Conservation (phyloP, 2,329 filamentous ascomycete species). For the Westerdykella aurantiaca region DNA sequence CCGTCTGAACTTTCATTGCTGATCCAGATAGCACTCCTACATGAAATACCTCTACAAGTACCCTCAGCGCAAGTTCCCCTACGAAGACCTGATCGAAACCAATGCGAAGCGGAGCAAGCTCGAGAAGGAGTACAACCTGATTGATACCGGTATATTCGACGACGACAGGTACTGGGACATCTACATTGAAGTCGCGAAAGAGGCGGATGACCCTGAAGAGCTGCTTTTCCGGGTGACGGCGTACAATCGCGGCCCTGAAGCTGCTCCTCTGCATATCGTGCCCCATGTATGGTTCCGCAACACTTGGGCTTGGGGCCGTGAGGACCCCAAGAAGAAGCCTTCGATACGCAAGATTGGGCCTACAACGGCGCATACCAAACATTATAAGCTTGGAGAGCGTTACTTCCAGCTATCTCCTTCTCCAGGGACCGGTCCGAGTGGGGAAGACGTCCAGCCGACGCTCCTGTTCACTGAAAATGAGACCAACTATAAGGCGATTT, state of each 20-base stretch:
- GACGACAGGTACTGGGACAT: conserved; percentile 96
- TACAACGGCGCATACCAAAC: conserved; percentile 68
- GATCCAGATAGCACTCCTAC: conserved; percentile 69
- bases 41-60: conserved; percentile 99
- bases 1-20: conserved; percentile 30
- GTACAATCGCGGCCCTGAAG: conserved; percentile 89
- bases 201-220: conserved; percentile 85
- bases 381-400: conserved; percentile 73
- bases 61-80: conserved; percentile 85
- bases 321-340: conserved; percentile 70
- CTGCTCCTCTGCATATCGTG: conserved; percentile 85
- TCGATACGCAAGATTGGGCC: conserved; percentile 62
- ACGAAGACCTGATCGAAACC: conserved; percentile 78
- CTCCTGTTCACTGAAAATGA: conserved; percentile 95
- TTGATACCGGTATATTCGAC: conserved; percentile 82
- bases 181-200: conserved; percentile 92
- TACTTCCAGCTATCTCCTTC: conserved; percentile 85
- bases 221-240: conserved; percentile 90
- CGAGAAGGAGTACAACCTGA: conserved; percentile 85
- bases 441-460: conserved; percentile 77
- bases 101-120: conserved; percentile 70
- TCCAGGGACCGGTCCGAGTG: conserved; percentile 71
- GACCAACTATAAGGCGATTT: conserved; percentile 75
- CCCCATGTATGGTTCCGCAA: conserved; percentile 97
- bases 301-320: conserved; percentile 91